These are phyloP conservation scores for Liquidambar formosana DNA, from an alignment of 164 flowering plant genomes.

Conservation along the genomic window DNA sequence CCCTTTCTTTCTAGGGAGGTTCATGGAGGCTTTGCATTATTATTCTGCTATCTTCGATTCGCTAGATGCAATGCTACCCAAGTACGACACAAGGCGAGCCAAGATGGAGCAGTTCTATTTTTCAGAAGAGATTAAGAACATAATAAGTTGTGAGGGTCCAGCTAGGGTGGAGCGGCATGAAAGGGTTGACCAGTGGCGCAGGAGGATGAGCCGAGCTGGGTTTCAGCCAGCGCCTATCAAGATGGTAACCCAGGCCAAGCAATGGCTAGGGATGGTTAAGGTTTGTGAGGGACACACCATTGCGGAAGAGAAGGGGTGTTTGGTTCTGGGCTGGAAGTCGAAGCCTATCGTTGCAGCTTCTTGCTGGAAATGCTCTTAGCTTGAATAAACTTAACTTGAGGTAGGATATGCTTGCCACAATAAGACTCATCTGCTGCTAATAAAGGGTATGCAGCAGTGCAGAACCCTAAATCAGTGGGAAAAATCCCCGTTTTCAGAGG, in stretches of 20 bases:
- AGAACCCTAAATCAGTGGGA: no score
- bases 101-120: slow-evolving; percentile 68
- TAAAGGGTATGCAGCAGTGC: no score
- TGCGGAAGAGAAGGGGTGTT: slow-evolving; percentile 65
- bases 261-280: slow-evolving; percentile 42
- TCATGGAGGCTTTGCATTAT: slow-evolving; percentile 64
- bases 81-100: slow-evolving; percentile 57
- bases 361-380: slow-evolving; percentile 54
- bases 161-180: slow-evolving; percentile 62
- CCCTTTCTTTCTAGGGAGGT: slow-evolving; percentile 65
- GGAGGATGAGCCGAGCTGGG: slow-evolving; percentile 68
- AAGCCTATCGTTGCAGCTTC: slow-evolving; percentile 64
- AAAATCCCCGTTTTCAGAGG: no score
- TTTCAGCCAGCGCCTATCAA: slow-evolving; percentile 58
- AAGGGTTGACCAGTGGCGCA: slow-evolving; percentile 60
- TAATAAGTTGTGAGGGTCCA: slow-evolving; percentile 69
- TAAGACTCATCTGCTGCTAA: no score
- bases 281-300: slow-evolving; percentile 54
- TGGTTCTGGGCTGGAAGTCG: slow-evolving; percentile 67
- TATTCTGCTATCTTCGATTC: slow-evolving; percentile 66
- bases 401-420: no score
- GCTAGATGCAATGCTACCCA: slow-evolving; percentile 58
- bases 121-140: slow-evolving; percentile 67
- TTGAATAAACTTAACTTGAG: no score
- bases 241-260: slow-evolving; percentile 49